Evolutionary conservation across 345 rosid species (phyloP).

Genomic region (Iberis pinnata): DNA sequence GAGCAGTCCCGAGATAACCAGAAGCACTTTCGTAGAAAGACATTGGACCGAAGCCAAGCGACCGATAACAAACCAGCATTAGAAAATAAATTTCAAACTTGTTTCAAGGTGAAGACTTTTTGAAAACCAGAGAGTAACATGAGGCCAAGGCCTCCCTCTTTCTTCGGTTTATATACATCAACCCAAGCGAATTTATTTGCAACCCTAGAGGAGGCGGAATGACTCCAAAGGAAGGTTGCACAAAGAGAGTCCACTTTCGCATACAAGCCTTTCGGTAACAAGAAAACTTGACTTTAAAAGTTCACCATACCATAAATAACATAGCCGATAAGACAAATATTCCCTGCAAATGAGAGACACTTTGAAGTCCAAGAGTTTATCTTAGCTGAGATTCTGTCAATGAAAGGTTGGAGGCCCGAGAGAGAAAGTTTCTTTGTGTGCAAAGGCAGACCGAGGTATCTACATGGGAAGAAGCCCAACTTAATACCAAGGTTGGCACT

Average conservation of each 20-base stretch:
- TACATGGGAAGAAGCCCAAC: neutral
- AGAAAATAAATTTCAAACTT: too few species aligned
- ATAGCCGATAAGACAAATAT: neutral
- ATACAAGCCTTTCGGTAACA: neutral
- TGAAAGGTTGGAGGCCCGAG: neutral
- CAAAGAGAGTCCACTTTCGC: neutral
- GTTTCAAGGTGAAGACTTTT: too few species aligned
- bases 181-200: neutral
- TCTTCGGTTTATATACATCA: neutral
- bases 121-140: too few species aligned
- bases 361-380: neutral
- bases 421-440: neutral
- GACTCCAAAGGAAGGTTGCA: neutral
- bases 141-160: neutral
- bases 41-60: too few species aligned
- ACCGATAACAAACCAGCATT: too few species aligned
- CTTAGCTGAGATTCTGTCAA: neutral
- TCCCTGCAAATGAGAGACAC: neutral
- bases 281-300: neutral
- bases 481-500: neutral
- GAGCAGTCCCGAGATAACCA: too few species aligned
- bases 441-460: neutral
- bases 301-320: neutral
- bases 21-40: too few species aligned
- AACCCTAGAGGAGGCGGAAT: neutral